Conservation (phyloP, 768 basidiomycete genomes). For the Lactifluus subvellereus region DNA sequence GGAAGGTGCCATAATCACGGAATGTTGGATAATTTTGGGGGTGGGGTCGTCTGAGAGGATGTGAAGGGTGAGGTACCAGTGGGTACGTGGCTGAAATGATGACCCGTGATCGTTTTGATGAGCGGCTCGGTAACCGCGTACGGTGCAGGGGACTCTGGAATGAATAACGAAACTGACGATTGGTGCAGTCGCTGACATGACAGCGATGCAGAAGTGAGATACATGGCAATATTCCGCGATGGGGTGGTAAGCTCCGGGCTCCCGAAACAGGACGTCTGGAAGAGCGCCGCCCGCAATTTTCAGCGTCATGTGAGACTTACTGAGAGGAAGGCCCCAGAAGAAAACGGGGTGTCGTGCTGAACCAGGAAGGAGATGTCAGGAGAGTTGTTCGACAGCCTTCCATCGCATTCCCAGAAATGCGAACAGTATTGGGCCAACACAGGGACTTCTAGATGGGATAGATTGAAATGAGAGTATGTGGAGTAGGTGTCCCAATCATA, state of each 20-base stretch:
- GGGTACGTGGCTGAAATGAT: neutral
- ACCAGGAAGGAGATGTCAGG: neutral
- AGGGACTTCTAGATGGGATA: conserved; percentile 1
- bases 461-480: neutral
- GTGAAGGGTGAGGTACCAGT: neutral
- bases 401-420: neutral
- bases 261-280: neutral
- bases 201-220: neutral
- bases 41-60: neutral
- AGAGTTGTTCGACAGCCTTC: neutral
- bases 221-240: neutral
- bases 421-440: neutral
- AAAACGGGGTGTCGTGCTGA: neutral
- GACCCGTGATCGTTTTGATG: neutral
- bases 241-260: neutral
- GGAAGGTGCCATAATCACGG: neutral
- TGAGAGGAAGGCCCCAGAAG: neutral
- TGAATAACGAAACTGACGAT: neutral
- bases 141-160: too few relatives aligned
- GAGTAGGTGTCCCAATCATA: neutral
- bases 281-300: neutral
- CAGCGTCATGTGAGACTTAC: conserved; percentile 1
- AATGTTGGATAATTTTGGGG: neutral
- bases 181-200: neutral
- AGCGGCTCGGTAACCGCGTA: neutral